These are phyloP conservation scores for Teratosphaeria pseudoeucalypti DNA, from an alignment of 2,329 filamentous ascomycete genomes.

Conservation along the genomic window DNA sequence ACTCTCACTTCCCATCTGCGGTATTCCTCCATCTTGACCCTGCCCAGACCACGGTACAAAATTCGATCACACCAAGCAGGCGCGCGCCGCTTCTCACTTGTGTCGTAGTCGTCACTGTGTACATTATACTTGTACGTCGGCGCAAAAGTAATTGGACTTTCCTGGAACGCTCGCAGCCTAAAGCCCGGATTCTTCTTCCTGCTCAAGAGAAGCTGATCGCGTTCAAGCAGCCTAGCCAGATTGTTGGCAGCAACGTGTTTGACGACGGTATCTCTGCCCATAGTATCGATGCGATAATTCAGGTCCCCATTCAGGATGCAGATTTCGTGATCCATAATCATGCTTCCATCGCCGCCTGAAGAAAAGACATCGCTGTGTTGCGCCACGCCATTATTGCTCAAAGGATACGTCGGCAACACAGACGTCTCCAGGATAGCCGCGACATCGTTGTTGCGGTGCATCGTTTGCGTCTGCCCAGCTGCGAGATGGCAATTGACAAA, in stretches of 20 bases:
- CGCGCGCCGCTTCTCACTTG: conserved; percentile 75
- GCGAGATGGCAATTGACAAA: conserved; percentile 97
- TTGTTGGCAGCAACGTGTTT: conserved; percentile 74
- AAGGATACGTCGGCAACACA: conserved; percentile 57
- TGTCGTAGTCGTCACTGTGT: conserved; percentile 86
- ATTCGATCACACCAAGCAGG: conserved; percentile 96
- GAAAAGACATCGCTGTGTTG: conserved; percentile 66
- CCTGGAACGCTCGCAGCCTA: conserved; percentile 78
- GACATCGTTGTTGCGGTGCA: conserved; percentile 84
- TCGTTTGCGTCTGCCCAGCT: conserved; percentile 82
- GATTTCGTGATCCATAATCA: conserved; percentile 96
- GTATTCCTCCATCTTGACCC: conserved; percentile 82
- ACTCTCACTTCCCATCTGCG: conserved; percentile 77
- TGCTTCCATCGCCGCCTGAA: conserved; percentile 85
- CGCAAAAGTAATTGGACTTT: conserved; percentile 79
- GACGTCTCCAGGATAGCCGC: conserved; percentile 76
- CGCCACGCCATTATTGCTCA: conserved; percentile 35
- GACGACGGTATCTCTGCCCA: conserved; percentile 87
- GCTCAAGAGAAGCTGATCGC: conserved; percentile 85
- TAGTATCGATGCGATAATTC: conserved; percentile 96
- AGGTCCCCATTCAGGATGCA: conserved; percentile 92
- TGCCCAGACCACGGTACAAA: conserved; percentile 70
- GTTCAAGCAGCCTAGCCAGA: conserved; percentile 73
- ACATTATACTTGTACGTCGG: conserved; percentile 99
- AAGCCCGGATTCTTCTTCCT: conserved; percentile 84